Conservation (phyloP, 495 filamentous ascomycete species). For the Xylaria palmicola region DNA sequence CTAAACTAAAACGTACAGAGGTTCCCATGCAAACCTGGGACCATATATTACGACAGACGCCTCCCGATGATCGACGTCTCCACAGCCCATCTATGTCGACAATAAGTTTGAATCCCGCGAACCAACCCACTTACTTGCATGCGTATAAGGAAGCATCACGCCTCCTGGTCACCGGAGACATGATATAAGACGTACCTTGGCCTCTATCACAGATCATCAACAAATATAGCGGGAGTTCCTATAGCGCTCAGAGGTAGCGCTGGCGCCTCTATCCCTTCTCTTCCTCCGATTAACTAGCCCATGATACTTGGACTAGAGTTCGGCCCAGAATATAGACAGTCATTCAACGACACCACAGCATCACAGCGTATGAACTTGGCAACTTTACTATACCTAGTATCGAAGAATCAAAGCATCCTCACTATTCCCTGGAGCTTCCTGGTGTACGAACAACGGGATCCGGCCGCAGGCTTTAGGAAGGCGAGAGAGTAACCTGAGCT, state of each 20-base stretch:
- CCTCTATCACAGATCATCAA: background rate
- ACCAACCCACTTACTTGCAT: background rate
- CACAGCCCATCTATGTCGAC: constrained; percentile 24
- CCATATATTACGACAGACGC: constrained; percentile 33
- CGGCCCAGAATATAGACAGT: background rate
- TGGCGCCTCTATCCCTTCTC: background rate
- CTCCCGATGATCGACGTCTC: constrained; percentile 36
- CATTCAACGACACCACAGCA: background rate
- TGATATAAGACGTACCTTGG: background rate
- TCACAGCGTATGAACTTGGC: background rate
- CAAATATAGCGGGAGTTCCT: background rate
- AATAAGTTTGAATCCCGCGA: constrained; percentile 8
- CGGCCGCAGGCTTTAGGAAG: background rate
- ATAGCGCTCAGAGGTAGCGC: constrained; percentile 1
- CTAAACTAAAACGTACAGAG: constrained; percentile 19
- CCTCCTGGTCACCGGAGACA: background rate
- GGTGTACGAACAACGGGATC: too few relatives aligned
- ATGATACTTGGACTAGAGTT: background rate
- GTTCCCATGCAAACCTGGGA: constrained; percentile 20
- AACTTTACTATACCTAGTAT: background rate
- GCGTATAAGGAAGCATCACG: background rate
- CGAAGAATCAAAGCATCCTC: background rate
- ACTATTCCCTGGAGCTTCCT: background rate
- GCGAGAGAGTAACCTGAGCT: background rate
- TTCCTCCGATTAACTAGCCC: too few relatives aligned